Conservation (phyloP, 1,284 basidiomycete genomes). For the Farysia itapuensis region DNA sequence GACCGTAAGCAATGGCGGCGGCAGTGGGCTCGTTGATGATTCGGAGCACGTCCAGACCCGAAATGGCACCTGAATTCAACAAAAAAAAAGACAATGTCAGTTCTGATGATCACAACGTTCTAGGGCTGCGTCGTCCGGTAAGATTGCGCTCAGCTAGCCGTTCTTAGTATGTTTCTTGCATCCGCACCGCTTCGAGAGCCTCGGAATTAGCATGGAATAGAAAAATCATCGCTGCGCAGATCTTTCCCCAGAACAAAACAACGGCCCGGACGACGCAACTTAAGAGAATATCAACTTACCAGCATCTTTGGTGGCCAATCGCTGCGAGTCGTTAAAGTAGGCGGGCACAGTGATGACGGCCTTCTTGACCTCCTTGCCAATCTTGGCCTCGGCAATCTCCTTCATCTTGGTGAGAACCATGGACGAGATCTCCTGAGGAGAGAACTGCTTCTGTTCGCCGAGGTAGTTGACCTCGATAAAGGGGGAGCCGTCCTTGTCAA, state of each 20-base stretch:
- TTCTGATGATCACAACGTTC: neutral
- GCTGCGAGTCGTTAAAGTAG: constrained; percentile 73
- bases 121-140: neutral
- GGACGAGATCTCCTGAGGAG: constrained; percentile 79
- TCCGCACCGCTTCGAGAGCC: constrained; percentile 41
- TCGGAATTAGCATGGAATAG: constrained; percentile 60
- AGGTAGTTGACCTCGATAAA: constrained; percentile 67
- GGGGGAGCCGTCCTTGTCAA: constrained; percentile 67
- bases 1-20: constrained; percentile 65
- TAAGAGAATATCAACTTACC: no score
- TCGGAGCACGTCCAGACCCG: constrained; percentile 70
- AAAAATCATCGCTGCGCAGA: constrained; percentile 53
- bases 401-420: constrained; percentile 99
- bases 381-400: constrained; percentile 72
- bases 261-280: neutral
- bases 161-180: constrained; percentile 47
- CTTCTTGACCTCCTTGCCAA: constrained; percentile 69
- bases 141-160: constrained; percentile 46
- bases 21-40: constrained; percentile 70
- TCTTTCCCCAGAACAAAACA: neutral
- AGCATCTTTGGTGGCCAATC: constrained; percentile 67
- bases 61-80: constrained; percentile 64
- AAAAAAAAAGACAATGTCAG: constrained; percentile 6
- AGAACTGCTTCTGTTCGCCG: constrained; percentile 67
- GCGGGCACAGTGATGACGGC: constrained; percentile 72